Evolutionary conservation across 257 asterid species (phyloP).

Genomic region (Lithospermum erythrorhizon): DNA sequence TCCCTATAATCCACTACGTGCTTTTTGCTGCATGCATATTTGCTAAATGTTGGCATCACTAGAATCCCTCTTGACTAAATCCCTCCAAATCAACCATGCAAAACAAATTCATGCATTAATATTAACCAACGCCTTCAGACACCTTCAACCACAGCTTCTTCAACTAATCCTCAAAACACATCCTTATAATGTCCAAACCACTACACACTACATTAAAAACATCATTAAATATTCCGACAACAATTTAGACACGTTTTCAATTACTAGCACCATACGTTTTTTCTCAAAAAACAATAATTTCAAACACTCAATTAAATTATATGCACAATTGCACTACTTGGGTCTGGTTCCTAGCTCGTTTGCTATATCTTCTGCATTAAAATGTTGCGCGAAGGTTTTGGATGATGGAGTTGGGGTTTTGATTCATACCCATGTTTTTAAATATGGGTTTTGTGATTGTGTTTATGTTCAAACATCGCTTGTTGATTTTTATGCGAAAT

Average conservation of each 20-base stretch:
- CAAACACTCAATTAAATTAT: conserved; percentile 40
- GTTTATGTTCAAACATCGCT: conserved; percentile 80
- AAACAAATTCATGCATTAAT: conserved; percentile 65
- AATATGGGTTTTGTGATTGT: conserved; percentile 38
- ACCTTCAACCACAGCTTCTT: conserved; percentile 36
- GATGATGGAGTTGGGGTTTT: conserved; percentile 34
- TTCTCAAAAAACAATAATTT: conserved; percentile 52
- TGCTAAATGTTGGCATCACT: not conserved
- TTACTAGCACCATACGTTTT: conserved; percentile 48
- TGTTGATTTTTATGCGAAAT: conserved; percentile 60
- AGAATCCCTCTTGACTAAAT: conserved; percentile 13
- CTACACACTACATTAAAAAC: conserved; percentile 23
- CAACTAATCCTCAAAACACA: conserved; percentile 30
- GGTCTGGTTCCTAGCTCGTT: conserved; percentile 56
- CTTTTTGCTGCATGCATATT: too few relatives aligned
- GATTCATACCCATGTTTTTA: conserved; percentile 63
- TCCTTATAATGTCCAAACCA: conserved; percentile 15
- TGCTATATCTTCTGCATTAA: conserved; percentile 58
- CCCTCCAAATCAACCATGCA: conserved; percentile 27
- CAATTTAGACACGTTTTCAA: conserved; percentile 24
- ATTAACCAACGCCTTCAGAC: conserved; percentile 23
- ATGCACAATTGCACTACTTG: conserved; percentile 31
- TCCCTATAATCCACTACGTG: too few relatives aligned
- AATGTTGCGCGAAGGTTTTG: conserved; percentile 49
- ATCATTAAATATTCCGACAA: conserved; percentile 29